phyloP scores from a whole-genome alignment of 2,329 filamentous ascomycete species.

The Penicillium rolfsii region DNA sequence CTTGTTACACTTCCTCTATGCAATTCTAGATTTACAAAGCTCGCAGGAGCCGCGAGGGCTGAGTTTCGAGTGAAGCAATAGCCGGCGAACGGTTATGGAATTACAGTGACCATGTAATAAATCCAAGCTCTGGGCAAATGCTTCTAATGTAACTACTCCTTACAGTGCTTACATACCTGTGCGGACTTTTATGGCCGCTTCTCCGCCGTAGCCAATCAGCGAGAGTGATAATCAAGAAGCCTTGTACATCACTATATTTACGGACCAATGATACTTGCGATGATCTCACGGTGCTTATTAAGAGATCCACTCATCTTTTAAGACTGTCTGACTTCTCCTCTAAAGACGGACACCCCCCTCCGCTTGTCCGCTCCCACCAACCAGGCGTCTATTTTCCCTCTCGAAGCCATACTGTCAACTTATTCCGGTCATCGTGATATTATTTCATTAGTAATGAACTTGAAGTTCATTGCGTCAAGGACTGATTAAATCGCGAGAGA shows the following conservation, averaged over 20 bases:
- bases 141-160: background rate
- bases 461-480: background rate
- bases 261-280: background rate
- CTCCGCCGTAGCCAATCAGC: background rate
- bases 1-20: slow-evolving; percentile 21
- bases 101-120: background rate
- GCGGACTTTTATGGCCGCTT: background rate
- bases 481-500: background rate
- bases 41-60: slow-evolving; percentile 26
- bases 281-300: background rate
- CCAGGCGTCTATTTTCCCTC: background rate
- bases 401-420: no score
- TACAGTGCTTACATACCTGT: background rate
- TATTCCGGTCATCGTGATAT: background rate
- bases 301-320: background rate
- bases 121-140: background rate
- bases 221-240: background rate
- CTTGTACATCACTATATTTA: no score
- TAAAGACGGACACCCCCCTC: background rate
- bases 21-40: slow-evolving; percentile 22
- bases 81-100: background rate
- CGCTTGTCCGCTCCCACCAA: slow-evolving; percentile 1
- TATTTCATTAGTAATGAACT: background rate
- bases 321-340: background rate
- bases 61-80: background rate